phyloP scores from a whole-genome alignment of 176 grass and related monocot genomes.

The Triticum timopheevii region DNA sequence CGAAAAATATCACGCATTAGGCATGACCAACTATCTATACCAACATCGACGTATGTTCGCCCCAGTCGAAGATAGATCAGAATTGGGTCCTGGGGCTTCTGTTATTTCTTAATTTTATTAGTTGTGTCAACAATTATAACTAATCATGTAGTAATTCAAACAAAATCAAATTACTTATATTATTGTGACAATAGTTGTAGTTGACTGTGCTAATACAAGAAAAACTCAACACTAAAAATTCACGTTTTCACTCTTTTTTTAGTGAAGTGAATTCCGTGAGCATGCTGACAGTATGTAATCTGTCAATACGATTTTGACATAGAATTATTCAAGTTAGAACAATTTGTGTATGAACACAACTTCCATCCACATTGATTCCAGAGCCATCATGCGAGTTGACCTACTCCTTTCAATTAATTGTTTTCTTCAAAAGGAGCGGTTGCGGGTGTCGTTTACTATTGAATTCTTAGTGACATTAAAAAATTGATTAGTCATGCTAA shows the following conservation, averaged over 20 bases:
- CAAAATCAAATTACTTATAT: no score
- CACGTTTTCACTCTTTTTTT: no score
- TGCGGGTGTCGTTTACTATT: not conserved
- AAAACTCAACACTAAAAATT: no score
- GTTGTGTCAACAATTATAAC: no score
- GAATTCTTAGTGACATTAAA: conserved; percentile 8
- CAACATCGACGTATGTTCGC: not conserved
- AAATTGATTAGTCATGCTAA: not conserved
- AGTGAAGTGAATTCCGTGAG: no score
- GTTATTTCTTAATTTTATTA: not conserved
- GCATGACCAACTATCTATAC: not conserved
- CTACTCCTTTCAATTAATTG: not conserved
- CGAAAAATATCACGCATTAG: not conserved
- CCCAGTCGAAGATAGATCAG: not conserved
- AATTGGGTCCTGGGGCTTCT: not conserved
- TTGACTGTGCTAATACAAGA: no score
- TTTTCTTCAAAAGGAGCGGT: not conserved
- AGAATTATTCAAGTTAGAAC: not conserved
- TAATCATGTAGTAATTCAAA: no score
- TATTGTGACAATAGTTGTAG: no score
- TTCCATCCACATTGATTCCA: not conserved
- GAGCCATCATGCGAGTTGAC: not conserved
- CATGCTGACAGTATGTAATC: conserved; percentile 6
- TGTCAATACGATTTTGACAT: conserved; percentile 16
- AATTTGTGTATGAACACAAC: not conserved